Conservation (phyloP, 2,329 filamentous ascomycete species). For the Colletotrichum caudatum region DNA sequence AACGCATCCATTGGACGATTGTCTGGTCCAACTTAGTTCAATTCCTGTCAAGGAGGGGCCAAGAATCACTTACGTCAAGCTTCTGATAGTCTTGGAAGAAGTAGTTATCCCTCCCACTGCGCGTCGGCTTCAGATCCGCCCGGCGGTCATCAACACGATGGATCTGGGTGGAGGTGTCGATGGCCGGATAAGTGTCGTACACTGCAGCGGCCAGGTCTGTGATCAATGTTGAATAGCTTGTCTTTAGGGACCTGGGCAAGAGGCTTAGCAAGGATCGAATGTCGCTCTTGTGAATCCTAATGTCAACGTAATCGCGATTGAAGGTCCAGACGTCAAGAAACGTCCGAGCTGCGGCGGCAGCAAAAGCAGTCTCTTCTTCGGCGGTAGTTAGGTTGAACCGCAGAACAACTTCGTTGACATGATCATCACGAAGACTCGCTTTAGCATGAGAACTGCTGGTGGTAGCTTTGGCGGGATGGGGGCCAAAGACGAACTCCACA, state of each 20-base stretch:
- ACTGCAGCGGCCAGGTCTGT: slow-evolving; percentile 83
- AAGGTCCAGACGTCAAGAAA: slow-evolving; percentile 94
- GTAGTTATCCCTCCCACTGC: slow-evolving; percentile 71
- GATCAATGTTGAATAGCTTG: slow-evolving; percentile 80
- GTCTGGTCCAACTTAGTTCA: slow-evolving; percentile 48
- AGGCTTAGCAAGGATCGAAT: slow-evolving; percentile 83
- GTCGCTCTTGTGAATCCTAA: slow-evolving; percentile 80
- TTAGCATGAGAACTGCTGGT: slow-evolving; percentile 50
- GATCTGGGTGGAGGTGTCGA: slow-evolving; percentile 45
- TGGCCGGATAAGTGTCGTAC: slow-evolving; percentile 77
- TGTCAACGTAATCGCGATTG: slow-evolving; percentile 84
- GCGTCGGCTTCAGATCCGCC: slow-evolving; percentile 47
- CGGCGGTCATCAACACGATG: slow-evolving; percentile 45
- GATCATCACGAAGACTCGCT: slow-evolving; percentile 66
- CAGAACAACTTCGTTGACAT: slow-evolving; percentile 86
- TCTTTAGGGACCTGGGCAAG: slow-evolving; percentile 79
- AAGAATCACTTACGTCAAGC: slow-evolving; percentile 65
- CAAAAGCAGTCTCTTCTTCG: slow-evolving; percentile 76
- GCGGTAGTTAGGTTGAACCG: slow-evolving; percentile 82
- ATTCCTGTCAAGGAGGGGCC: slow-evolving; percentile 51
- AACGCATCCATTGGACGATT: slow-evolving; percentile 90
- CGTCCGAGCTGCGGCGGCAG: slow-evolving; percentile 78
- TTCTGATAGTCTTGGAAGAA: slow-evolving; percentile 97
- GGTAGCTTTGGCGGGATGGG: slow-evolving; percentile 52
- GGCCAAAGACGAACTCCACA: slow-evolving; percentile 64